Conservation (phyloP, 1,284 basidiomycete genomes). For the Puccinia hordei region DNA sequence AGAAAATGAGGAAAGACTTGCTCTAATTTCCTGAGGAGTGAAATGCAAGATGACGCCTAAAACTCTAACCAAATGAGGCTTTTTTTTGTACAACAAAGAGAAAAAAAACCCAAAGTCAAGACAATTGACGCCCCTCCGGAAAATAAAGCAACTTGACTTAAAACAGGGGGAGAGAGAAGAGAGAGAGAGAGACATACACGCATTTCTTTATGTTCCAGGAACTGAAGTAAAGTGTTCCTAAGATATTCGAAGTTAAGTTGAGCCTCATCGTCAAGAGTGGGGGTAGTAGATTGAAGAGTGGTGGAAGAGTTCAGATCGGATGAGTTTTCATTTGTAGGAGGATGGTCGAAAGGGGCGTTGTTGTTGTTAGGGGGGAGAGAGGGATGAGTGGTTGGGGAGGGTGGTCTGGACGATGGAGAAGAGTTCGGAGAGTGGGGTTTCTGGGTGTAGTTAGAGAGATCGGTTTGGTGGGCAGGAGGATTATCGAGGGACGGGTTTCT, state of each 20-base stretch:
- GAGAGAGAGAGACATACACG: slow-evolving; percentile 64
- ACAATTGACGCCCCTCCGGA: not conserved
- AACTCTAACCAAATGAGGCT: slow-evolving; percentile 86
- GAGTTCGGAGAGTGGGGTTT: too few species aligned
- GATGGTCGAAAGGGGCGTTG: too few species aligned
- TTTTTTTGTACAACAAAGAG: slow-evolving; percentile 9
- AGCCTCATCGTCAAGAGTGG: slow-evolving; percentile 67
- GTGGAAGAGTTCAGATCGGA: too few species aligned
- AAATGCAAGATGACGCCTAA: slow-evolving; percentile 86
- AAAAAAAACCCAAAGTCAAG: not conserved
- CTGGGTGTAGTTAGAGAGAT: too few species aligned
- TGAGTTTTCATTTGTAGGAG: too few species aligned
- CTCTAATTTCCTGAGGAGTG: slow-evolving; percentile 80
- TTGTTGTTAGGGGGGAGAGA: too few species aligned
- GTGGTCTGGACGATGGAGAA: too few species aligned
- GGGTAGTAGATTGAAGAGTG: too few species aligned
- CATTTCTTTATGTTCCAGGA: slow-evolving; percentile 87
- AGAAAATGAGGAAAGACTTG: slow-evolving; percentile 7
- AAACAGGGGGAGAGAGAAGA: slow-evolving; percentile 53
- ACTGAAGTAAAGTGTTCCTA: slow-evolving; percentile 88
- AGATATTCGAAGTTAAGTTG: slow-evolving; percentile 94
- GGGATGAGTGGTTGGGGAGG: too few species aligned
- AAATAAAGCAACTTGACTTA: too few species aligned
- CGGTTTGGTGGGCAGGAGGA: not conserved
- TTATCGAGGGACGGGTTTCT: not conserved